Evolutionary conservation across 768 basidiomycete species (phyloP).

Genomic region (Tylopilus plumbeoviolaceoides): DNA sequence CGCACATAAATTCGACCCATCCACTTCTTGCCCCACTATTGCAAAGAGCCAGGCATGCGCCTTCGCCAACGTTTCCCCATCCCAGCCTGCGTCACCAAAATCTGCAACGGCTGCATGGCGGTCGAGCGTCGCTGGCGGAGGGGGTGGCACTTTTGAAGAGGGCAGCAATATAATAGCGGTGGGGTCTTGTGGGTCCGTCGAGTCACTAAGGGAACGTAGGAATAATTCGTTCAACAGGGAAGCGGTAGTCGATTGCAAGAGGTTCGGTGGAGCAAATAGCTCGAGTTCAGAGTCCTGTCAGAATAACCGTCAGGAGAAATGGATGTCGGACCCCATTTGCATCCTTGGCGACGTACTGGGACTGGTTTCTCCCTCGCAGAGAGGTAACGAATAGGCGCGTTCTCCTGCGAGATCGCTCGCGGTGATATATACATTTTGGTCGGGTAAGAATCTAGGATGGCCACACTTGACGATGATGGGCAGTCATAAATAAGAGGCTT

Average conservation of each 20-base stretch:
- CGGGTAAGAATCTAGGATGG: constrained; percentile 52
- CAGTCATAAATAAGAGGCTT: background rate
- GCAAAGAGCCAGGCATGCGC: constrained; percentile 37
- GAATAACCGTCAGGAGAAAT: background rate
- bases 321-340: background rate
- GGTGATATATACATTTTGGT: constrained; percentile 44
- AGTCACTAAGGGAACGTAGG: constrained; percentile 6
- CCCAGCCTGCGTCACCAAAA: constrained; percentile 35
- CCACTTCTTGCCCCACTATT: constrained; percentile 26
- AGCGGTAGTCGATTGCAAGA: constrained; percentile 52
- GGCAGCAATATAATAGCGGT: constrained; percentile 43
- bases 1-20: constrained; percentile 3
- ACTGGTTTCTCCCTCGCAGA: constrained; percentile 21
- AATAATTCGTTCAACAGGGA: constrained; percentile 39
- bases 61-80: constrained; percentile 29
- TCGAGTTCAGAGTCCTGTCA: constrained; percentile 33
- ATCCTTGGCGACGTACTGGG: constrained; percentile 4
- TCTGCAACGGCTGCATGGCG: constrained; percentile 22
- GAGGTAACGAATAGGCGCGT: constrained; percentile 54
- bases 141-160: constrained; percentile 38
- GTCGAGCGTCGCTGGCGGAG: constrained; percentile 39
- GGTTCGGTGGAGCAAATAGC: constrained; percentile 52
- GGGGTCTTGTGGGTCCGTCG: background rate
- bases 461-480: constrained; percentile 33
- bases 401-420: constrained; percentile 31